Conservation (phyloP, 2,329 filamentous ascomycete genomes). For the Ascochyta pisi region DNA sequence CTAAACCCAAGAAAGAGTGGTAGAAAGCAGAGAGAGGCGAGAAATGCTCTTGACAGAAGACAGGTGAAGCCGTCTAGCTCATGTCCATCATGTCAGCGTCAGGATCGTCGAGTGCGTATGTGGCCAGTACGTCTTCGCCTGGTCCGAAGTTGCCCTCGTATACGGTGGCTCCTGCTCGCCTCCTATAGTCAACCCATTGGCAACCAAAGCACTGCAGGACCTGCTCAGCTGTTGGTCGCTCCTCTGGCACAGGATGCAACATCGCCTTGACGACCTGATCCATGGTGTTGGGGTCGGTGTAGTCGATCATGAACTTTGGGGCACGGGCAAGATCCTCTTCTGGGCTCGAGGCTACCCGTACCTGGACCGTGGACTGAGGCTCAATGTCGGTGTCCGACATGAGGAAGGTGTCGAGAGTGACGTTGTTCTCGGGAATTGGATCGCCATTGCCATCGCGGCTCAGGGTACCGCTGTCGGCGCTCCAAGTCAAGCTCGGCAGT, state of each 20-base stretch:
- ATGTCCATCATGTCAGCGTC: constrained; percentile 64
- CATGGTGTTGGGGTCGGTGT: constrained; percentile 73
- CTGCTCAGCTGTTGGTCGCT: constrained; percentile 77
- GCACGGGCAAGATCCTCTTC: constrained; percentile 68
- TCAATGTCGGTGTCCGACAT: constrained; percentile 49
- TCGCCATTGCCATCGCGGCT: constrained; percentile 71
- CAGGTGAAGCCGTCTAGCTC: constrained; percentile 28
- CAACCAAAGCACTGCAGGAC: constrained; percentile 77
- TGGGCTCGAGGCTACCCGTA: constrained; percentile 34
- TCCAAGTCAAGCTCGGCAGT: constrained; percentile 86
- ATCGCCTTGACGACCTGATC: constrained; percentile 87
- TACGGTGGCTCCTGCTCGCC: constrained; percentile 88
- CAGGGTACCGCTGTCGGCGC: constrained; percentile 69
- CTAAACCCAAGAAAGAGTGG: constrained; percentile 14
- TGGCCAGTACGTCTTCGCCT: constrained; percentile 64
- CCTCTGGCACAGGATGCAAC: constrained; percentile 76
- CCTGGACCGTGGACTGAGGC: constrained; percentile 48
- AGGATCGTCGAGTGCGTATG: constrained; percentile 43
- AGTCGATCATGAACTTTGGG: constrained; percentile 88
- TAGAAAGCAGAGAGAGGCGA: background rate
- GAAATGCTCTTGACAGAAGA: background rate
- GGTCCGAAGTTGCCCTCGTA: constrained; percentile 97
- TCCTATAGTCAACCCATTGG: constrained; percentile 77
- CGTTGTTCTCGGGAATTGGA: constrained; percentile 33
- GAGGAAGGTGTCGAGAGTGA: constrained; percentile 34